Evolutionary conservation across 805 yeast genomes (phyloP).

Genomic region (Candida ponderosae): DNA sequence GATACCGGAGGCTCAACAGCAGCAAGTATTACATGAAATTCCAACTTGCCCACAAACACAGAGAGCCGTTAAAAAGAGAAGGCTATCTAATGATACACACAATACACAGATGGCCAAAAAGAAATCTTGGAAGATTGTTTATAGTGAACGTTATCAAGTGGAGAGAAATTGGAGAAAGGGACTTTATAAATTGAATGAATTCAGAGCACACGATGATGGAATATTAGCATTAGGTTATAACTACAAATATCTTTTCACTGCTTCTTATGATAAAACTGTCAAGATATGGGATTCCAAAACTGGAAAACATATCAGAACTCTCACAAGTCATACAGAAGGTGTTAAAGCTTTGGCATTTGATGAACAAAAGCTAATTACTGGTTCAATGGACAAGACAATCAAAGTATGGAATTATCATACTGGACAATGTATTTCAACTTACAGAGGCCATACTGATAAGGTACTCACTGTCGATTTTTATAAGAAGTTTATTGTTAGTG

Average conservation of each 20-base stretch:
- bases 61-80: conserved; percentile 14
- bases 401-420: conserved; percentile 95
- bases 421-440: conserved; percentile 90
- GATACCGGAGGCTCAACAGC: conserved; percentile 13
- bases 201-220: conserved; percentile 81
- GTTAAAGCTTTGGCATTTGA: conserved; percentile 83
- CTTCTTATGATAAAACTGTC: conserved; percentile 84
- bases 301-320: conserved; percentile 68
- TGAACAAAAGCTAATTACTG: conserved; percentile 82
- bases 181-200: conserved; percentile 49
- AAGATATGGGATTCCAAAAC: conserved; percentile 90
- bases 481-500: conserved; percentile 79
- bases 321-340: conserved; percentile 84
- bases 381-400: conserved; percentile 85
- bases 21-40: neutral
- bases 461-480: conserved; percentile 79
- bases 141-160: conserved; percentile 82
- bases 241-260: conserved; percentile 76
- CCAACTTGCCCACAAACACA: conserved; percentile 3
- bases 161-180: conserved; percentile 96
- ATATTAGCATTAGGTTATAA: conserved; percentile 83
- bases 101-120: conserved; percentile 29
- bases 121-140: conserved; percentile 94
- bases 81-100: conserved; percentile 16
- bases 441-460: conserved; percentile 85